Conservation (phyloP, 2,329 filamentous ascomycete species). For the Thermothelomyces thermophilus region DNA sequence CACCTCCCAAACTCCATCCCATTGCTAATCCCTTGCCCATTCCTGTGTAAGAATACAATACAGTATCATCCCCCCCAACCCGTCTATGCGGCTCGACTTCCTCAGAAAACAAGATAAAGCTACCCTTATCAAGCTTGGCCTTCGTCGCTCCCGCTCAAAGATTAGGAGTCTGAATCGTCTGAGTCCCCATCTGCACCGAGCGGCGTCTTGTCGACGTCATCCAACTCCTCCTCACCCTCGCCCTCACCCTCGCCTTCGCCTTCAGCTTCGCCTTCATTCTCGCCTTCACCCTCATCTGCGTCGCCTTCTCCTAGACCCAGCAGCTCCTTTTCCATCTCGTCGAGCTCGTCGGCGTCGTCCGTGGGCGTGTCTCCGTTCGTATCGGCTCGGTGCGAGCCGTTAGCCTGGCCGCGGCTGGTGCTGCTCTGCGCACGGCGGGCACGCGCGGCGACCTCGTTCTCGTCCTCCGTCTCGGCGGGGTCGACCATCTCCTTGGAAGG, state of each 20-base stretch:
- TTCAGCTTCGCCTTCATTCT: constrained; percentile 43
- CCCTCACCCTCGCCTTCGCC: constrained; percentile 41
- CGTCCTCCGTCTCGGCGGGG: constrained; percentile 29
- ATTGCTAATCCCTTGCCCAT: not conserved
- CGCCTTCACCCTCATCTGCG: constrained; percentile 38
- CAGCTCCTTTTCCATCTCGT: constrained; percentile 49
- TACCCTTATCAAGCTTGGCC: too few species aligned
- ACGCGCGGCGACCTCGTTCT: constrained; percentile 18
- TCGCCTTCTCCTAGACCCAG: constrained; percentile 37
- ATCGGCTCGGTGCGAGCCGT: constrained; percentile 27
- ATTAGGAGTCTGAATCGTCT: constrained; percentile 15
- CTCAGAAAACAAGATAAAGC: too few species aligned
- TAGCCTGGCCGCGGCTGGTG: constrained; percentile 22
- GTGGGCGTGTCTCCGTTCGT: constrained; percentile 39
- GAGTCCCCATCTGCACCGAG: constrained; percentile 31
- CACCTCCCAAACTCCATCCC: constrained; percentile 3
- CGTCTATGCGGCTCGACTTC: constrained; percentile 2
- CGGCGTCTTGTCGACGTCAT: constrained; percentile 34
- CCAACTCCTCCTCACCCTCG: constrained; percentile 42
- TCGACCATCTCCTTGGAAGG: constrained; percentile 20
- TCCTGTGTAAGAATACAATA: not conserved
- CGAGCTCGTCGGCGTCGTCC: constrained; percentile 45
- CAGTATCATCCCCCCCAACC: not conserved
- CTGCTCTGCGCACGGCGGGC: constrained; percentile 12
- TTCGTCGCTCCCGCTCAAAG: too few species aligned